These are phyloP conservation scores for Moricandia arvensis DNA, from an alignment of 345 rosid species.

Conservation along the genomic window DNA sequence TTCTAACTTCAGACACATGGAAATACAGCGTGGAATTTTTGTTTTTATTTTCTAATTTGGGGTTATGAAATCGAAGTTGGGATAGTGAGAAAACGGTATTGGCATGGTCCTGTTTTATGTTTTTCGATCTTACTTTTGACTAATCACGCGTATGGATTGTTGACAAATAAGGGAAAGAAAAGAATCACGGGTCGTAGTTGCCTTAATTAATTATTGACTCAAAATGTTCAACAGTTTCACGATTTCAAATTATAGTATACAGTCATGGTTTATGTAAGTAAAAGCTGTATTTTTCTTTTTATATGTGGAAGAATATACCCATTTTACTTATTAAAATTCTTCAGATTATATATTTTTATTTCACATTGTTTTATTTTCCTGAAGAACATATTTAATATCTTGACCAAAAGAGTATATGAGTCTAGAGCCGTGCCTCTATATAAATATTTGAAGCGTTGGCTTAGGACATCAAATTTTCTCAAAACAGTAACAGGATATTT, in stretches of 20 bases:
- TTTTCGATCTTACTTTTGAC: slow-evolving; percentile 19
- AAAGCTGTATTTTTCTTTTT: not conserved
- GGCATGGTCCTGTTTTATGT: slow-evolving; percentile 14
- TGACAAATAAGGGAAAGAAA: slow-evolving; percentile 17
- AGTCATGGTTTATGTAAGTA: not conserved
- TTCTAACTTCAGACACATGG: slow-evolving; percentile 31
- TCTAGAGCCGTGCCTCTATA: not conserved
- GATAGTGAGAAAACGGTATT: slow-evolving; percentile 22
- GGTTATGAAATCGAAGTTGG: slow-evolving; percentile 36
- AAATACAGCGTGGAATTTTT: slow-evolving; percentile 41
- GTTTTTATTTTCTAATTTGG: slow-evolving; percentile 30
- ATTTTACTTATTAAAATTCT: not conserved
- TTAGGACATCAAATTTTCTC: not conserved
- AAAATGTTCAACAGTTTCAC: not conserved
- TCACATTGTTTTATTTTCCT: too few species aligned
- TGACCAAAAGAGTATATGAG: too few species aligned
- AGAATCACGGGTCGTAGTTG: slow-evolving; percentile 35
- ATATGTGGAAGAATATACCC: not conserved
- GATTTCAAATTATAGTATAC: not conserved
- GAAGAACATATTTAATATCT: too few species aligned
- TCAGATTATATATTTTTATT: not conserved
- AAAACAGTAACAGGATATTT: too few species aligned
- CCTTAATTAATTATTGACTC: slow-evolving; percentile 24
- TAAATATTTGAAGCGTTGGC: not conserved
- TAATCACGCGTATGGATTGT: slow-evolving; percentile 36